Evolutionary conservation across 805 yeast genomes (phyloP).

Genomic region (Saturnispora zaruensis): DNA sequence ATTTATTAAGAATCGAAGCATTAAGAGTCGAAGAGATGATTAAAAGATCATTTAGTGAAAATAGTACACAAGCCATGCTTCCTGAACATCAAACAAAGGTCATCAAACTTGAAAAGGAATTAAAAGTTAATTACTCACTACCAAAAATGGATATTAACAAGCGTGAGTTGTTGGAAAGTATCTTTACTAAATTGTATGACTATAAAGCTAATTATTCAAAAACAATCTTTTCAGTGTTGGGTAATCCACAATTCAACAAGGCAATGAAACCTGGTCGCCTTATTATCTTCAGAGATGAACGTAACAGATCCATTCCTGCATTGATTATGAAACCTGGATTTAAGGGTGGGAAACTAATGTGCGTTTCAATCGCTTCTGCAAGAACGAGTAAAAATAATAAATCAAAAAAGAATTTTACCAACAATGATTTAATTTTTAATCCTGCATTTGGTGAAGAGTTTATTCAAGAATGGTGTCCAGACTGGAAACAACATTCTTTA

Average conservation of each 20-base stretch:
- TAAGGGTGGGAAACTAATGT: slow-evolving; percentile 5
- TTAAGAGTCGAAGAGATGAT: slow-evolving; percentile 97
- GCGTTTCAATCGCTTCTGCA: neutral
- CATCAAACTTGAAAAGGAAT: slow-evolving; percentile 39
- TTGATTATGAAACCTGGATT: slow-evolving; percentile 36
- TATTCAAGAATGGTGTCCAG: slow-evolving; percentile 29
- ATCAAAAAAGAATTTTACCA: slow-evolving; percentile 10
- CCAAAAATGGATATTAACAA: slow-evolving; percentile 33
- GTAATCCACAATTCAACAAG: slow-evolving; percentile 39
- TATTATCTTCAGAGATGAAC: slow-evolving; percentile 46
- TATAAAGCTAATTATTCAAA: slow-evolving; percentile 38
- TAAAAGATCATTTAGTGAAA: slow-evolving; percentile 89
- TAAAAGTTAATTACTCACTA: slow-evolving; percentile 24
- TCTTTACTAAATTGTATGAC: slow-evolving; percentile 29
- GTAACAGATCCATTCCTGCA: slow-evolving; percentile 40
- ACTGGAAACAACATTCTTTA: slow-evolving; percentile 19
- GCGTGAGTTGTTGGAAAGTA: slow-evolving; percentile 35
- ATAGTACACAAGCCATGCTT: slow-evolving; percentile 70
- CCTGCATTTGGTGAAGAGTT: slow-evolving; percentile 25
- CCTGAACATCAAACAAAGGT: slow-evolving; percentile 78
- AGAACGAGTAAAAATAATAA: neutral
- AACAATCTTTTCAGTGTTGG: slow-evolving; percentile 40
- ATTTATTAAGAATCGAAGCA: slow-evolving; percentile 86
- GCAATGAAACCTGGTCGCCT: slow-evolving; percentile 48
- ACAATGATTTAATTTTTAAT: slow-evolving; percentile 16